A percentile compares a stretch with the other conserved stretches of the same genome.
Evolutionary conservation across 805 yeast species (phyloP).

Genomic region (Starmerella apis): DNA sequence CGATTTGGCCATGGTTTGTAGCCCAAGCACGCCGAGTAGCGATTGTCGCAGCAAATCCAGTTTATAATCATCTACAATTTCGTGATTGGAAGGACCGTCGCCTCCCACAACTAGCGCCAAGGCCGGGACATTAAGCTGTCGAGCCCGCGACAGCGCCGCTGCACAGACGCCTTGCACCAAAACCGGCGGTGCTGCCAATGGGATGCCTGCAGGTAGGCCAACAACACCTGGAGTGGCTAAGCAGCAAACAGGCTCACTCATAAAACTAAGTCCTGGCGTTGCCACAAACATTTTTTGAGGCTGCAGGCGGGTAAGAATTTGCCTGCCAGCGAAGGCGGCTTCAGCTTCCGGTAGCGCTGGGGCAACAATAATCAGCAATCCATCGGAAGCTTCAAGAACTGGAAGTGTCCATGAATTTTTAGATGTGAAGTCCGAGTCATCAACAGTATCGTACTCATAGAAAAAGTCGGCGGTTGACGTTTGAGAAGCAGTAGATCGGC

Average conservation of each 20-base stretch:
- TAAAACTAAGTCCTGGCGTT: slow-evolving; percentile 23
- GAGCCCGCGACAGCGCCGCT: slow-evolving; percentile 27
- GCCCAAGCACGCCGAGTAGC: slow-evolving; percentile 10
- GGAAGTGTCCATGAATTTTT: neutral
- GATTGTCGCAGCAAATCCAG: slow-evolving; percentile 9
- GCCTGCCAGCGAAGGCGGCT: slow-evolving; percentile 17
- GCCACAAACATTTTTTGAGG: slow-evolving; percentile 13
- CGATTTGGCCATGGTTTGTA: neutral
- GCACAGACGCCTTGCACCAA: slow-evolving; percentile 30
- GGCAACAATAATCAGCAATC: slow-evolving; percentile 7
- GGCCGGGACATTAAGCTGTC: slow-evolving; percentile 22
- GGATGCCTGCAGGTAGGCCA: slow-evolving; percentile 8
- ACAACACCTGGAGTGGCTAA: slow-evolving; percentile 4
- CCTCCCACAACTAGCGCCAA: slow-evolving; percentile 27
- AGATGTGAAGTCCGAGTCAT: slow-evolving; percentile 8
- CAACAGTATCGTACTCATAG: slow-evolving; percentile 15
- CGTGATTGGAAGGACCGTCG: slow-evolving; percentile 31
- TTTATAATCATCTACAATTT: slow-evolving; percentile 22
- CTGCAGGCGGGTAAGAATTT: slow-evolving; percentile 6
- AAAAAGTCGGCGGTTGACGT: slow-evolving; percentile 1
- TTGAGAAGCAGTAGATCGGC: neutral
- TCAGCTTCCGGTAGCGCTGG: slow-evolving; percentile 19
- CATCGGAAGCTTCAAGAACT: slow-evolving; percentile 5
- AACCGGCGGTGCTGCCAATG: slow-evolving; percentile 28
- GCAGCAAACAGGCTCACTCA: slow-evolving; percentile 12